These are phyloP conservation scores for Plasmodium cynomolgi DNA, from an alignment of 169 alveolate species.

Conservation along the genomic window DNA sequence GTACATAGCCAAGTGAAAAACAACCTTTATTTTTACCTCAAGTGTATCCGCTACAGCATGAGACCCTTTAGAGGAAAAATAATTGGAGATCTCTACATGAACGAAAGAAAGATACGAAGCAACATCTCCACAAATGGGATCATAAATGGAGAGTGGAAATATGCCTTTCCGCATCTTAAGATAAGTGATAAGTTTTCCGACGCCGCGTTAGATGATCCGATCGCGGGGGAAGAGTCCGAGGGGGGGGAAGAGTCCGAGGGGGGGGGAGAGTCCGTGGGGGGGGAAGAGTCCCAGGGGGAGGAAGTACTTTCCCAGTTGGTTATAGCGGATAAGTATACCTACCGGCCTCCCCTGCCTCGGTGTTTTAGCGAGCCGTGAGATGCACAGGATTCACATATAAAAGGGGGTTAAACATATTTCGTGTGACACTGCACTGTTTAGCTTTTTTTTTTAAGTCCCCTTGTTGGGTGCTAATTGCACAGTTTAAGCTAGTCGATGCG, in stretches of 20 bases:
- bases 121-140: slow-evolving; percentile 82
- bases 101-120: slow-evolving; percentile 73
- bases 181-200: slow-evolving; percentile 24
- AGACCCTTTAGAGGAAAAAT: slow-evolving; percentile 84
- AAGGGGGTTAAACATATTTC: background rate
- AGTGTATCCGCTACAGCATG: slow-evolving; percentile 31
- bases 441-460: background rate
- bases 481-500: background rate
- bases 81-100: slow-evolving; percentile 79
- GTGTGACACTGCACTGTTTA: background rate
- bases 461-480: background rate
- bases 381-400: background rate
- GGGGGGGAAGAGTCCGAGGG: background rate
- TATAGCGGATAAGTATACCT: slow-evolving; percentile 11
- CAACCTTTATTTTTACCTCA: slow-evolving; percentile 3
- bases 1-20: slow-evolving; percentile 63
- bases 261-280: background rate
- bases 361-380: background rate
- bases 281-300: background rate
- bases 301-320: slow-evolving; percentile 11
- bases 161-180: slow-evolving; percentile 75
- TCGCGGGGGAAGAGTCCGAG: background rate
- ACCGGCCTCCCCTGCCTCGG: slow-evolving; percentile 59
- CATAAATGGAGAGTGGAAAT: slow-evolving; percentile 85
- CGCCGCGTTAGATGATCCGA: background rate